Percentiles rank a stretch among this genome's conserved stretches.
Conservation (phyloP, 1,284 basidiomycete genomes). For the Boletellus deceptivus region DNA sequence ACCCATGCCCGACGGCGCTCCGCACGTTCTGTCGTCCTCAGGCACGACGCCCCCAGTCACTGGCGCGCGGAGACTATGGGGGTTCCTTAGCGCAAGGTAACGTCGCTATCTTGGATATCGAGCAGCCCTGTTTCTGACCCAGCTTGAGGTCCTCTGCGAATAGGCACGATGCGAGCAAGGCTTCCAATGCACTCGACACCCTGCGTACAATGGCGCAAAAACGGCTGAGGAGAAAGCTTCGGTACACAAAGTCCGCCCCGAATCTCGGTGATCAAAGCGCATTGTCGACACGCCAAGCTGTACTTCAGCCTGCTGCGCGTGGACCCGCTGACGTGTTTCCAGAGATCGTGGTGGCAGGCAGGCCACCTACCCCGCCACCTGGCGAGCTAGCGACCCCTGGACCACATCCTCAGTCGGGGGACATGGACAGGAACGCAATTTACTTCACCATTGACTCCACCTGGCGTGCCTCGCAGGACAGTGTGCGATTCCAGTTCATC, state of each 20-base stretch:
- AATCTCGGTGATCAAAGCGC: constrained; percentile 17
- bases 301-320: neutral
- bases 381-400: neutral
- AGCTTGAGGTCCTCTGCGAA: constrained; percentile 13
- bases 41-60: neutral
- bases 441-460: constrained; percentile 31
- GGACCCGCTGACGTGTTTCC: neutral
- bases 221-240: constrained; percentile 21
- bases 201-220: constrained; percentile 16
- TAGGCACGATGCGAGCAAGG: constrained; percentile 7
- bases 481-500: constrained; percentile 22
- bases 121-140: neutral
- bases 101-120: neutral
- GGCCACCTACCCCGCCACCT: neutral
- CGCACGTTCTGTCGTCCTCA: neutral
- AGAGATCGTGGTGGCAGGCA: neutral
- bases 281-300: neutral
- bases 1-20: constrained; percentile 2
- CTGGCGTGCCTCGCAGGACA: constrained; percentile 22
- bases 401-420: neutral
- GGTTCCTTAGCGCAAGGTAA: constrained; percentile 22
- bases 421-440: constrained; percentile 21
- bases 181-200: constrained; percentile 2
- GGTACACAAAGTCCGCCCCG: constrained; percentile 28
- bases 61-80: constrained; percentile 13